Conservation (phyloP, 306 rosid genomes). For the Vigna hirtella region DNA sequence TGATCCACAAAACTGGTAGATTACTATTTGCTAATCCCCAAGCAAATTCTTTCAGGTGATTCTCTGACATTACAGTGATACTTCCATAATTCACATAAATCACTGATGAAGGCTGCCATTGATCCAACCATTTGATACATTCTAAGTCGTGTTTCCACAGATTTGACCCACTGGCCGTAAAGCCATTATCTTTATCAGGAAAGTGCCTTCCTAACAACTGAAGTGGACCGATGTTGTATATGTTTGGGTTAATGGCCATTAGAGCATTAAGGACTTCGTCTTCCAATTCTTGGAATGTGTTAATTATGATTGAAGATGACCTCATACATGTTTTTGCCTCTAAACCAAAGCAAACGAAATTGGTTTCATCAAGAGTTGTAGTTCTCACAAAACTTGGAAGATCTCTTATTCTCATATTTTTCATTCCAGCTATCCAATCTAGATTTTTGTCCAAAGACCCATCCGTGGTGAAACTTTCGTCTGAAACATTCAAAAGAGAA, state of each 20-base stretch:
- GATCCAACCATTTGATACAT: conserved; percentile 34
- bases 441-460: not conserved
- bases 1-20: not conserved
- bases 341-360: conserved; percentile 27
- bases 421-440: not conserved
- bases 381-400: conserved; percentile 37
- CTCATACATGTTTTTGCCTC: conserved; percentile 6
- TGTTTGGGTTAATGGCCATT: not conserved
- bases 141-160: conserved; percentile 22
- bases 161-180: conserved; percentile 1
- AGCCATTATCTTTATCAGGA: conserved; percentile 11
- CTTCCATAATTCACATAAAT: conserved; percentile 43
- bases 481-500: not conserved
- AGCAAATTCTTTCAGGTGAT: not conserved
- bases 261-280: not conserved
- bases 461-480: conserved; percentile 6
- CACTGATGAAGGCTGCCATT: conserved; percentile 23
- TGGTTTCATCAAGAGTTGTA: conserved; percentile 14
- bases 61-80: conserved; percentile 14
- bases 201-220: conserved; percentile 25
- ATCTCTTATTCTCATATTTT: conserved; percentile 14
- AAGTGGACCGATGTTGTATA: conserved; percentile 34
- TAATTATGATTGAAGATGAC: conserved; percentile 33
- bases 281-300: conserved; percentile 39
- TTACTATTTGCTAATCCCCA: conserved; percentile 13